Evolutionary conservation across 371 early-diverging fungal genomes (phyloP).

Genomic region (Rhizopus delemar): DNA sequence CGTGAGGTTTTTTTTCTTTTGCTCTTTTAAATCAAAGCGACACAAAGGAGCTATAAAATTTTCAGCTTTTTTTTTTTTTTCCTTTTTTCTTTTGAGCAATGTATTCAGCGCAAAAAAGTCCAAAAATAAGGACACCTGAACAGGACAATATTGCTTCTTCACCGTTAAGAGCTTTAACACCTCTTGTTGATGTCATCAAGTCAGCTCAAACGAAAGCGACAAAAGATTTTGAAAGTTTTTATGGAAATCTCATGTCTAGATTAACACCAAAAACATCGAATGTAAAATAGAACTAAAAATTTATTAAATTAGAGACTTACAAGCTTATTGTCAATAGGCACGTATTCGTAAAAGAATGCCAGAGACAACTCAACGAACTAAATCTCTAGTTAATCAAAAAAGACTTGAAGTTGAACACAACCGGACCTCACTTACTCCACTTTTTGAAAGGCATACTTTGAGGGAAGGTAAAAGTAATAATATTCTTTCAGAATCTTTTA

Average conservation of each 20-base stretch:
- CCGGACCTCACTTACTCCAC: slow-evolving; percentile 28
- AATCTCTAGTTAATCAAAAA: slow-evolving; percentile 3
- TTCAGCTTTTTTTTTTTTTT: slow-evolving; percentile 4
- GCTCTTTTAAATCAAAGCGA: neutral
- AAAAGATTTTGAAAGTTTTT: slow-evolving; percentile 24
- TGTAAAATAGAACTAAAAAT: neutral
- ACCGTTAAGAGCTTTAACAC: slow-evolving; percentile 20
- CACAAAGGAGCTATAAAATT: neutral
- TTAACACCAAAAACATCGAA: slow-evolving; percentile 18
- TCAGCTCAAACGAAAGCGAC: slow-evolving; percentile 15
- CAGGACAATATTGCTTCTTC: slow-evolving; percentile 5
- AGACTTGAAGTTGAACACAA: neutral
- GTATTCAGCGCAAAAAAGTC: slow-evolving; percentile 21
- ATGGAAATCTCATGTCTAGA: slow-evolving; percentile 17
- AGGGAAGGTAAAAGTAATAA: slow-evolving; percentile 19
- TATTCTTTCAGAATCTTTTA: neutral
- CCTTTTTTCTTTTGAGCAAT: slow-evolving; percentile 5
- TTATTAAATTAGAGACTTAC: too few species aligned
- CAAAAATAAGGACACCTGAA: slow-evolving; percentile 15
- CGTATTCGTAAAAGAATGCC: slow-evolving; percentile 17
- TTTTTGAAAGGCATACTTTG: slow-evolving; percentile 29
- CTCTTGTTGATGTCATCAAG: slow-evolving; percentile 18
- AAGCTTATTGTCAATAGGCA: neutral
- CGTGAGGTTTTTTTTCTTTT: neutral
- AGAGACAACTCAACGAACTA: slow-evolving; percentile 11